phyloP scores from a whole-genome alignment of 2,329 filamentous ascomycete species.

The Lasiodiplodia sp. region DNA sequence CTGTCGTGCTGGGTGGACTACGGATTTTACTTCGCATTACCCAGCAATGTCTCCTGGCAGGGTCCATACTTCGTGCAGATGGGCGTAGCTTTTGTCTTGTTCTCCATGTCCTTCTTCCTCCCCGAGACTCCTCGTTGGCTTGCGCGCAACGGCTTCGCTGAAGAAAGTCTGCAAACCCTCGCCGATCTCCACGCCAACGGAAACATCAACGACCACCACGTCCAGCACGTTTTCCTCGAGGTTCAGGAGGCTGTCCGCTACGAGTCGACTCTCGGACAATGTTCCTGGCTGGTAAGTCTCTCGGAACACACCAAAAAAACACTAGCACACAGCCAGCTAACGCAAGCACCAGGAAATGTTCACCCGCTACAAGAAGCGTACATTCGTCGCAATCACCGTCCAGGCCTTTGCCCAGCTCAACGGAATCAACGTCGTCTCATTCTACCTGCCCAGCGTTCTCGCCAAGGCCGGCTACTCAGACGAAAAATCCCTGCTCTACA shows the following conservation, averaged over 20 bases:
- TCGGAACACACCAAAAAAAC: not conserved
- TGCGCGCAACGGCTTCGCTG: constrained; percentile 49
- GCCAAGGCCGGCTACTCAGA: constrained; percentile 45
- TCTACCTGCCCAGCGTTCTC: constrained; percentile 45
- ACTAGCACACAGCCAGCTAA: not conserved
- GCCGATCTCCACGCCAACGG: constrained; percentile 50
- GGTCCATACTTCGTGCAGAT: constrained; percentile 45
- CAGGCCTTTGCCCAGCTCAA: constrained; percentile 82
- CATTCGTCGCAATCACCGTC: constrained; percentile 67
- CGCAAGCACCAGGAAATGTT: constrained; percentile 47
- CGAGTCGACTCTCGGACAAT: constrained; percentile 45
- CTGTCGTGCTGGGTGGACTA: constrained; percentile 51
- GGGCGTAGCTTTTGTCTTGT: constrained; percentile 42
- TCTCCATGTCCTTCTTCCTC: constrained; percentile 47
- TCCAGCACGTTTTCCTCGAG: constrained; percentile 47
- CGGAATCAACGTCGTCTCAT: constrained; percentile 54
- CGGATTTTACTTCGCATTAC: constrained; percentile 47
- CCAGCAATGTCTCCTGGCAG: constrained; percentile 44
- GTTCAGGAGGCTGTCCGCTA: constrained; percentile 50
- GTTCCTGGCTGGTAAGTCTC: constrained; percentile 41
- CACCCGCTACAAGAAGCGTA: constrained; percentile 60
- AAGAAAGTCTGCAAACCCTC: constrained; percentile 50
- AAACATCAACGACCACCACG: constrained; percentile 44
- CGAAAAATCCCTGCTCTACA: constrained; percentile 52
- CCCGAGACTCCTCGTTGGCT: constrained; percentile 53